phyloP scores from a whole-genome alignment of 441 rosid genomes.

The Francoa sonchifolia region DNA sequence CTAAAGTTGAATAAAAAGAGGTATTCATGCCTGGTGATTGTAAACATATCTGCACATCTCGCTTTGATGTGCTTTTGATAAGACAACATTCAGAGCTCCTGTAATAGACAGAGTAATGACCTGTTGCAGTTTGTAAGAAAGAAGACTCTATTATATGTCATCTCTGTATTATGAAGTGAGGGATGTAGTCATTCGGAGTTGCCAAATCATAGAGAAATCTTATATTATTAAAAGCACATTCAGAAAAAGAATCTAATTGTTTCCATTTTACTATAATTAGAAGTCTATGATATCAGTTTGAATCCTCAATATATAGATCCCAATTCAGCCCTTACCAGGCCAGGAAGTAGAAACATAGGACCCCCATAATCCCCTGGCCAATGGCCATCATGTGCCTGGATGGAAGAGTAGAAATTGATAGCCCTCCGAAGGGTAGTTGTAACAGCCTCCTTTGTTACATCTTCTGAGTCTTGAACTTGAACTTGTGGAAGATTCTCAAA shows the following conservation, averaged over 20 bases:
- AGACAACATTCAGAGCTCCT: slow-evolving; percentile 69
- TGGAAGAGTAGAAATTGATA: slow-evolving; percentile 45
- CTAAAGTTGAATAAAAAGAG: slow-evolving; percentile 1
- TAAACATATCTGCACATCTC: slow-evolving; percentile 86
- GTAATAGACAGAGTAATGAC: slow-evolving; percentile 63
- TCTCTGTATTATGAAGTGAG: too few species aligned
- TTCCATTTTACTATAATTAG: not conserved
- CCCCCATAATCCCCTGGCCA: slow-evolving; percentile 99
- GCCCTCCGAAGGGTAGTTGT: slow-evolving; percentile 45
- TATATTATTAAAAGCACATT: not conserved
- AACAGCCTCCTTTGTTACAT: slow-evolving; percentile 33
- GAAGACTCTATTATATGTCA: too few species aligned
- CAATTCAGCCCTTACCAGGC: slow-evolving; percentile 43
- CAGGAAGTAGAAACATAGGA: slow-evolving; percentile 90
- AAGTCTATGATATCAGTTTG: not conserved
- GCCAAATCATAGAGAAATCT: not conserved
- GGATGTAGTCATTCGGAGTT: too few species aligned
- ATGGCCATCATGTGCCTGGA: slow-evolving; percentile 82
- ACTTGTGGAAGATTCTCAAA: slow-evolving; percentile 33
- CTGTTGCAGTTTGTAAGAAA: slow-evolving; percentile 17
- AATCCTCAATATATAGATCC: not conserved
- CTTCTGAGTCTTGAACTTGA: slow-evolving; percentile 34
- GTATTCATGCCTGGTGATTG: slow-evolving; percentile 67
- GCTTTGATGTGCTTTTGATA: slow-evolving; percentile 54
- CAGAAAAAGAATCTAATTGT: not conserved